These are phyloP conservation scores for Pyrenochaeta sp. DNA, from an alignment of 2,329 filamentous ascomycete species.

Conservation along the genomic window DNA sequence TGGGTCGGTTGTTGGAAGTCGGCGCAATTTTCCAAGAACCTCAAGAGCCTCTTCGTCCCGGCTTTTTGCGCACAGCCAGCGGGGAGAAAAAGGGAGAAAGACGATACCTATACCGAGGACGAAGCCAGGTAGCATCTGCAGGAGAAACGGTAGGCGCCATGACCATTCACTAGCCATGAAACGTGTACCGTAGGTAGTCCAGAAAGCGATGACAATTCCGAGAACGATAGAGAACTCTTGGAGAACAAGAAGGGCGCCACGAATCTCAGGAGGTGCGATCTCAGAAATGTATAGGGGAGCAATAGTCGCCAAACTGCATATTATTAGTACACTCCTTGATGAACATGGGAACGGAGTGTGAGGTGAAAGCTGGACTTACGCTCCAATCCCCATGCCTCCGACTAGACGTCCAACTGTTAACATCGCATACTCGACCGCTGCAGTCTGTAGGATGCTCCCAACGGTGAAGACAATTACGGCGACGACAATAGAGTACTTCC, in stretches of 20 bases:
- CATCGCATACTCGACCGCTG: slow-evolving; percentile 60
- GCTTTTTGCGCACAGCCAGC: slow-evolving; percentile 59
- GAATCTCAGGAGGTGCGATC: slow-evolving; percentile 60
- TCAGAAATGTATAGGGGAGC: slow-evolving; percentile 64
- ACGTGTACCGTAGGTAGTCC: slow-evolving; percentile 63
- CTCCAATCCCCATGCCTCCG: slow-evolving; percentile 62
- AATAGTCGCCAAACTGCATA: slow-evolving; percentile 48
- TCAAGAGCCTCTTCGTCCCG: slow-evolving; percentile 58
- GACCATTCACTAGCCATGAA: slow-evolving; percentile 54
- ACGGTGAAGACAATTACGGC: slow-evolving; percentile 62
- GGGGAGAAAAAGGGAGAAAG: slow-evolving; percentile 64
- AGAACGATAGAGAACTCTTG: slow-evolving; percentile 58
- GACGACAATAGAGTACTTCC: slow-evolving; percentile 62
- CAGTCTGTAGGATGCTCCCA: slow-evolving; percentile 62
- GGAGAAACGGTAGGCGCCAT: slow-evolving; percentile 58
- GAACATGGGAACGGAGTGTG: neutral
- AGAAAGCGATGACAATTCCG: slow-evolving; percentile 62
- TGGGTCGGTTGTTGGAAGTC: slow-evolving; percentile 58
- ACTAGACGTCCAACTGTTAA: slow-evolving; percentile 60
- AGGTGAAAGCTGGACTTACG: slow-evolving; percentile 39
- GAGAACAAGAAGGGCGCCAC: slow-evolving; percentile 59
- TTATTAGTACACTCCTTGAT: slow-evolving; percentile 6
- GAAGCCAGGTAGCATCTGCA: slow-evolving; percentile 56
- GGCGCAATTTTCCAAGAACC: slow-evolving; percentile 59
- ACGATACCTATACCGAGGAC: slow-evolving; percentile 53